Conservation (phyloP, 129 eudicot genomes). For the Oenanthe sinensis region DNA sequence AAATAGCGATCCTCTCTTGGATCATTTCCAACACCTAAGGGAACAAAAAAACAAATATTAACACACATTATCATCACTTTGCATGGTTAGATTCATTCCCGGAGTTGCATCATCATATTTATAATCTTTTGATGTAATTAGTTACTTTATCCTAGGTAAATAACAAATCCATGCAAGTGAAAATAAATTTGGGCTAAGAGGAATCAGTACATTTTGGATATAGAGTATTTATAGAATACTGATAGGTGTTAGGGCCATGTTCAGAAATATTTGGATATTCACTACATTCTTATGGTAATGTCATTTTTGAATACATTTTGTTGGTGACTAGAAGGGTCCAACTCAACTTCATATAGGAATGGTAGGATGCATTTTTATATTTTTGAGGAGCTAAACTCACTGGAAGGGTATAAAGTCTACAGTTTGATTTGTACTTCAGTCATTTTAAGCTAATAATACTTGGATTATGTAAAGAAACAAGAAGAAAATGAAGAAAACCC, state of each 20-base stretch:
- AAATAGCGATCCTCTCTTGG: slow-evolving; percentile 71
- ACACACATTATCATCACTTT: not conserved
- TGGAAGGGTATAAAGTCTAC: not conserved
- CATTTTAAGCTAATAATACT: not conserved
- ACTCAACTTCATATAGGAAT: not conserved
- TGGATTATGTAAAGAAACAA: not conserved
- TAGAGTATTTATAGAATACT: not conserved
- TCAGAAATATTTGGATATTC: not conserved
- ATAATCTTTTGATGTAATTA: not conserved
- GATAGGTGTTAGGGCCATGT: not conserved
- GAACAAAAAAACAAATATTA: not conserved
- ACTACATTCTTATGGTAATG: too few relatives aligned
- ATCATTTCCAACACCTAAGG: slow-evolving; percentile 60
- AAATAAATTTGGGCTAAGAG: not conserved
- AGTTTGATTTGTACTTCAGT: not conserved
- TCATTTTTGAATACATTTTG: too few relatives aligned
- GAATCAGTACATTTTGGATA: not conserved
- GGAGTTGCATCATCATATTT: not conserved
- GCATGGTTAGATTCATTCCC: not conserved
- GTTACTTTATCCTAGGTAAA: not conserved
- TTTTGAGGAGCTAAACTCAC: not conserved
- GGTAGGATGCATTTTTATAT: not conserved
- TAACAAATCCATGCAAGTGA: not conserved
- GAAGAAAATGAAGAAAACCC: not conserved
- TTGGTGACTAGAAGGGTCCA: not conserved